phyloP scores from a whole-genome alignment of 2,329 filamentous ascomycete genomes.

The Massarina eburnea region DNA sequence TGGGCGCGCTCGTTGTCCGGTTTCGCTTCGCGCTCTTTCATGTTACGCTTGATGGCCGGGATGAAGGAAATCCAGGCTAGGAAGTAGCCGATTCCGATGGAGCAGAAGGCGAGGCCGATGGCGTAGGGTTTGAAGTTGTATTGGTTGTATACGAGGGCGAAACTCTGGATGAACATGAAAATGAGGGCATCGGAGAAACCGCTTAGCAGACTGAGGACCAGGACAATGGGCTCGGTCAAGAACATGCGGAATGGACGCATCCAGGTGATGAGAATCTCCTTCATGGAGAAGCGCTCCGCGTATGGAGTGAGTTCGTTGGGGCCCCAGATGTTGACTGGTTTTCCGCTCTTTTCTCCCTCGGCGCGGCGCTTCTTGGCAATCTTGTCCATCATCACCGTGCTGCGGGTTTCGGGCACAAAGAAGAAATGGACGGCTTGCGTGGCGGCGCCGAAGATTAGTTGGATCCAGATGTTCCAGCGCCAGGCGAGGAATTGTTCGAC shows the following conservation, averaged over 20 bases:
- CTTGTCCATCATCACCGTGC: conserved; percentile 74
- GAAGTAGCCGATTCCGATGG: conserved; percentile 63
- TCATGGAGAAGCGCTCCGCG: conserved; percentile 40
- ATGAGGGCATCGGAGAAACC: conserved; percentile 77
- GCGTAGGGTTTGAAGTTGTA: conserved; percentile 63
- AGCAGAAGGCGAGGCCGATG: conserved; percentile 64
- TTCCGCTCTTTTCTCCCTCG: conserved; percentile 61
- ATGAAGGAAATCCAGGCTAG: conserved; percentile 65
- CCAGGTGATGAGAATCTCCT: conserved; percentile 47
- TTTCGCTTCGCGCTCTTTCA: conserved; percentile 28
- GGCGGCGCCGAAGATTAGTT: conserved; percentile 74
- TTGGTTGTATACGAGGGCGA: conserved; percentile 66
- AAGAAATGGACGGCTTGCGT: conserved; percentile 69
- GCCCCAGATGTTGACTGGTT: conserved; percentile 66
- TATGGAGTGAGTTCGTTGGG: conserved; percentile 65
- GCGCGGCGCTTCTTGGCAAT: conserved; percentile 75
- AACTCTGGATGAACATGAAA: conserved; percentile 77
- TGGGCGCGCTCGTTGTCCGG: conserved; percentile 34
- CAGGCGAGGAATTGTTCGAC: conserved; percentile 69
- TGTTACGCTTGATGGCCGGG: conserved; percentile 50
- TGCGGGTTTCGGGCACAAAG: conserved; percentile 75
- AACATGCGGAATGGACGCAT: conserved; percentile 70
- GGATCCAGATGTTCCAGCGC: conserved; percentile 83
- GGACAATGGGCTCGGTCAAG: conserved; percentile 72
- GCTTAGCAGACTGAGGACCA: conserved; percentile 69